Percentiles rank a stretch among this genome's conserved stretches.
These are phyloP conservation scores for Suillus bovinus DNA, from an alignment of 768 basidiomycete genomes.

Conservation along the genomic window DNA sequence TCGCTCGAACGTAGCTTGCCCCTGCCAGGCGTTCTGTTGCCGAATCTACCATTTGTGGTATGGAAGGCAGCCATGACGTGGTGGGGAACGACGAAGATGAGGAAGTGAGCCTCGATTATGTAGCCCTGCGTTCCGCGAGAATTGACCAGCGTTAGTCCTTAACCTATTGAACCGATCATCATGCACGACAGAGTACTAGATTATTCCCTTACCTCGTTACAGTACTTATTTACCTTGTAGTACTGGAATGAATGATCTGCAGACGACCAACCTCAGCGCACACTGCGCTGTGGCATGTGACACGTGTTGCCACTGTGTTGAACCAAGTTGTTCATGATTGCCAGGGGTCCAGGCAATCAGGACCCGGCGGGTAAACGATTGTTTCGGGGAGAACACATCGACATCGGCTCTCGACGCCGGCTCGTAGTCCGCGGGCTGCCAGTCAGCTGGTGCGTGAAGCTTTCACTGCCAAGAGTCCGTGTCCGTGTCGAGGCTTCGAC, in stretches of 20 bases:
- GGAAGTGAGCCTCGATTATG: neutral
- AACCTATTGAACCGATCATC: constrained; percentile 1
- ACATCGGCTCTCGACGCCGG: neutral
- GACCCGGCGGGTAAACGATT: neutral
- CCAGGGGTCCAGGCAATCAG: neutral
- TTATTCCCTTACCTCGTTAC: neutral
- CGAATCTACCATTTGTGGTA: constrained; percentile 33
- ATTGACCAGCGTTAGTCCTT: neutral
- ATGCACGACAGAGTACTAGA: neutral
- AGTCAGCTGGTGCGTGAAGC: neutral
- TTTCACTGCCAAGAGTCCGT: neutral
- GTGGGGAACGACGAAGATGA: constrained; percentile 28
- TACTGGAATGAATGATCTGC: neutral
- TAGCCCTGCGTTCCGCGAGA: neutral
- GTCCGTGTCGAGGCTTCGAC: neutral
- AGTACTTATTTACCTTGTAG: neutral
- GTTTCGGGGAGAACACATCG: neutral
- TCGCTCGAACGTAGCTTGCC: constrained; percentile 8
- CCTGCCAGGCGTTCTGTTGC: constrained; percentile 28
- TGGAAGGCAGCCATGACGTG: constrained; percentile 36
- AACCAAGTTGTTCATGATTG: neutral
- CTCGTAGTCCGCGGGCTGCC: neutral
- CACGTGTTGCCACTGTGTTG: neutral
- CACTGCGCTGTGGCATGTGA: neutral
- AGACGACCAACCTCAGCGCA: neutral